phyloP scores from a whole-genome alignment of 2,329 filamentous ascomycete species.

The Thyridium curvatum region DNA sequence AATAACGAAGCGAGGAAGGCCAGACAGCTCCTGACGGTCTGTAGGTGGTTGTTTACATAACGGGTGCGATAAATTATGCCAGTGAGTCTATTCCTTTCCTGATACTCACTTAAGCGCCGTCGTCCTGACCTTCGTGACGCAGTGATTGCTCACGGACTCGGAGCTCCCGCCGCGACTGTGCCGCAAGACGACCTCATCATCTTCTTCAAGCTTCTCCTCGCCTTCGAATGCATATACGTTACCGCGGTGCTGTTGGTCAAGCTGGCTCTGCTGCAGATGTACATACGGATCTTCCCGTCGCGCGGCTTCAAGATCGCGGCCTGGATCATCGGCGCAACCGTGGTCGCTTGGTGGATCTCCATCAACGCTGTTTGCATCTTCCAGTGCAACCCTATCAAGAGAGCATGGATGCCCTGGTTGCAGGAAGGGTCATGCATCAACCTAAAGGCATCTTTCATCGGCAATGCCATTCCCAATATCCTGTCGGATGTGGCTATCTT shows the following conservation, averaged over 20 bases:
- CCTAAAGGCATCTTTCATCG: constrained; percentile 30
- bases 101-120: background rate
- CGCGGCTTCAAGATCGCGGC: constrained; percentile 10
- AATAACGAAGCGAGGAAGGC: no score
- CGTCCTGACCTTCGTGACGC: background rate
- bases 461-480: constrained; percentile 35
- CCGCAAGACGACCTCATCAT: background rate
- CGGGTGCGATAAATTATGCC: no score
- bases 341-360: constrained; percentile 14
- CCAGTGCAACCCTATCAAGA: constrained; percentile 32
- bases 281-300: constrained; percentile 18
- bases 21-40: no score
- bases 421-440: constrained; percentile 32
- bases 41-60: background rate
- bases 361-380: constrained; percentile 16
- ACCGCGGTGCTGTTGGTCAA: constrained; percentile 3
- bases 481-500: constrained; percentile 30
- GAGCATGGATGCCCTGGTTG: constrained; percentile 24
- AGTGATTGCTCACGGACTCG: no score
- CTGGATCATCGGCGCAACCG: constrained; percentile 9
- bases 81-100: background rate
- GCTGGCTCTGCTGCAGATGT: constrained; percentile 12
- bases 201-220: constrained; percentile 9
- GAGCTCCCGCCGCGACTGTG: background rate
- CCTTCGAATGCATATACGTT: constrained; percentile 8